Percentiles rank a stretch among this genome's conserved stretches.
phyloP scores from a whole-genome alignment of 495 filamentous ascomycete species.

The Penicillium dipodomyicola region DNA sequence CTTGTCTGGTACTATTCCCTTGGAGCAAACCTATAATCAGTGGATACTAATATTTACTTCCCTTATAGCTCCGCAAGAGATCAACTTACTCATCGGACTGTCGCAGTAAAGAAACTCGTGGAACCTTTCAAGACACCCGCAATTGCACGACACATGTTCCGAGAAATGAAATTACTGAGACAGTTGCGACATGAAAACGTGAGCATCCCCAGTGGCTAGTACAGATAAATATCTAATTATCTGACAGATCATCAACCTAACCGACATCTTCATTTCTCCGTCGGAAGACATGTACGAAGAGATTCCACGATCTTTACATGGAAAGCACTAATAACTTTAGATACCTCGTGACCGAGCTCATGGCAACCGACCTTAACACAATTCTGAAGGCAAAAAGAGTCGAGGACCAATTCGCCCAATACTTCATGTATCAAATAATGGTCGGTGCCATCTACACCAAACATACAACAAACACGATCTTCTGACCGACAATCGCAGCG shows the following conservation, averaged over 20 bases:
- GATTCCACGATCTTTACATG: slow-evolving; percentile 12
- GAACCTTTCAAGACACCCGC: slow-evolving; percentile 97
- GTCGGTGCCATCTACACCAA: slow-evolving; percentile 40
- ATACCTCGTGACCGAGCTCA: slow-evolving; percentile 95
- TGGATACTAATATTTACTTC: slow-evolving; percentile 8
- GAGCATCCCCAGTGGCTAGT: slow-evolving; percentile 15
- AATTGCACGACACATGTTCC: slow-evolving; percentile 90
- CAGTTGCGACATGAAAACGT: slow-evolving; percentile 97
- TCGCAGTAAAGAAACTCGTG: slow-evolving; percentile 99
- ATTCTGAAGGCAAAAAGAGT: slow-evolving; percentile 88
- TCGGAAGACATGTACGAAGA: slow-evolving; percentile 88
- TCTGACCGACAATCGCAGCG: slow-evolving; percentile 57
- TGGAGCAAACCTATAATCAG: background rate
- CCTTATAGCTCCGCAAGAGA: slow-evolving; percentile 80
- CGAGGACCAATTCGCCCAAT: slow-evolving; percentile 98
- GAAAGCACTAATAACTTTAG: slow-evolving; percentile 43
- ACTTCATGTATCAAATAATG: slow-evolving; percentile 98
- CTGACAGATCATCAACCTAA: slow-evolving; percentile 85
- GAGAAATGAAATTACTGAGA: slow-evolving; percentile 93
- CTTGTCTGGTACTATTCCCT: slow-evolving; percentile 77
- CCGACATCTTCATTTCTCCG: slow-evolving; percentile 98
- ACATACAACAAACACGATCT: background rate
- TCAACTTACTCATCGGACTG: slow-evolving; percentile 84
- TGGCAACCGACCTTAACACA: slow-evolving; percentile 92
- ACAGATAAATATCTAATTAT: slow-evolving; percentile 18